Evolutionary conservation across 495 filamentous ascomycete genomes (phyloP), one percentile per base, ranked within the genome.

Genomic region (Aspergillus wentii): DNA sequence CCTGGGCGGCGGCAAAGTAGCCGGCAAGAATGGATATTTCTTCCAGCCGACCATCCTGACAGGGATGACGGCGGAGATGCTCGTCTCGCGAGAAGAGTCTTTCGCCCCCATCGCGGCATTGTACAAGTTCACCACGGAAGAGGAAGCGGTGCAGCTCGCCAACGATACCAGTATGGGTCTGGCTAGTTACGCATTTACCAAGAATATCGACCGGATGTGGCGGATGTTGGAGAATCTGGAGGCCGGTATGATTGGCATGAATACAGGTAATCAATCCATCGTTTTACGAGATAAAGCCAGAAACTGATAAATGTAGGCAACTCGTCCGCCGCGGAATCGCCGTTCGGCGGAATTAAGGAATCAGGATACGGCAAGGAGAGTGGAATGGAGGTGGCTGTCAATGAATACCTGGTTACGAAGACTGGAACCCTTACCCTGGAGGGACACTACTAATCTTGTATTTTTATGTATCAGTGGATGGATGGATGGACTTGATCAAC

Each of bases 291-390:
- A 5, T 15, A 10, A 8, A 19, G 8, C 14, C 9, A 21, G 11
- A 37, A 28, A 46, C 33, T 16, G 14, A 13, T 19, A 48, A 3
- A 47, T 15, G 14, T 34, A 66, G 74, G 74, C n/a, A 79, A 80
- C 41, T 66, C 72, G 26, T 85, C 80, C 0, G 75, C 82, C 0
- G 79, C 82, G 2, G 83, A 88, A 49, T 71, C 77, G 8, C 83
- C 83, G 0, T 88, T 88, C 51, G 83, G 83, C 13, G 83, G 84
- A 0, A 82, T 85, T 43, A 88, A 88, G 62, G 81, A 86, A 51
- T 80, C 75, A 5, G 83, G 83, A 0, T 85, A 85, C 48, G 83
- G 83, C 8, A 88, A 88, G 62, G 83, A 86, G 54, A 80, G 75
- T 10, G 82, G 83, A 13, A 83, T 80, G 53, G 82, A 85, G 38